Evolutionary conservation across 805 yeast genomes (phyloP), one percentile per base, ranked within the genome.

Genomic region (Starmerella tilneyi): DNA sequence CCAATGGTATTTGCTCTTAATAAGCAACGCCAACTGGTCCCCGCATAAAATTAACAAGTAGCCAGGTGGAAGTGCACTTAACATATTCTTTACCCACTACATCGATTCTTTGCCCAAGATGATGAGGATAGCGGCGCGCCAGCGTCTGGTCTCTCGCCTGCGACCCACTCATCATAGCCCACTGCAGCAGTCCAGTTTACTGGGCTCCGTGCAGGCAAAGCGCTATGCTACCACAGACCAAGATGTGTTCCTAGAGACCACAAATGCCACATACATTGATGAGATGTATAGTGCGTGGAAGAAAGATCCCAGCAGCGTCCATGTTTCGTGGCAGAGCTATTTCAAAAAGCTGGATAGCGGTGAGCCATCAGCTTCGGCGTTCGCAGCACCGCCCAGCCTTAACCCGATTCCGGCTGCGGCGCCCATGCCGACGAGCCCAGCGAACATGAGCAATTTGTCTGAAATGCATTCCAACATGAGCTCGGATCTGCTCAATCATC

Each of bases 231-330:
- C 56, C 19, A 46, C 59, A 9, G 60, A 49, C 27, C 56, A 57
- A 47, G 98, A 92, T 67, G 73, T 78, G 33, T 92, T 92, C 65
- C 68, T 88, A 56, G 83, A 82, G 56, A 76, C 92, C 49, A 77
- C 78, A 63, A 84, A 84, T 65, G 92, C 95, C 52, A 78, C 79
- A 59, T 92, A 92, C 66, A 83, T 92, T 58, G 99, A 92, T 66
- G 96, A 92, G 70, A 92, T 92, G 99, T 92, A 86, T 67, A 77
- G 77, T 53, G 88, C 94, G 42, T 92, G 97, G 97, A 74, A 77
- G 59, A 65, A 76, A 53, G 98, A 92, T 63, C 98, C 97, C 24
- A 52, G 70, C 35, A 78, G 89, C 44, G 99, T 92, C 34, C 99
- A 92, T 65, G 80, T 79, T 32, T 88, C 96, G 20, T 92, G 99